Percentiles rank a stretch among this genome's conserved stretches.
phyloP scores from a whole-genome alignment of 2,329 filamentous ascomycete genomes.

The Chaetomiaceae sp. region DNA sequence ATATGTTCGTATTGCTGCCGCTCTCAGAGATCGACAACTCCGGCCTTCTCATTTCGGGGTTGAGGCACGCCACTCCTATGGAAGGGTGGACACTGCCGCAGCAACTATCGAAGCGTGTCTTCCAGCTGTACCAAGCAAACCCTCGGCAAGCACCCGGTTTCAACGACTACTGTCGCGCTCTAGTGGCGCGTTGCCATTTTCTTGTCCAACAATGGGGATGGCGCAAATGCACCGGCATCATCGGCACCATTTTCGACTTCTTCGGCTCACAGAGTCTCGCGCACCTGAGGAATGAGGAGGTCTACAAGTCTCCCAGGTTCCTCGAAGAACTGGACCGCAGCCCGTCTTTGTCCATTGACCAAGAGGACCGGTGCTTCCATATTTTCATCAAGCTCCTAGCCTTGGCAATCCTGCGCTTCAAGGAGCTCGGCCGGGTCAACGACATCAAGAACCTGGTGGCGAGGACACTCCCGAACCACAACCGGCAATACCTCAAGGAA shows the following conservation, averaged over 20 bases:
- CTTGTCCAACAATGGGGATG: constrained; percentile 64
- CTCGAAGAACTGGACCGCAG: constrained; percentile 49
- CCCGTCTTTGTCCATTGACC: constrained; percentile 47
- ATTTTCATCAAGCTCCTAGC: constrained; percentile 63
- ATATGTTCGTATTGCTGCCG: constrained; percentile 57
- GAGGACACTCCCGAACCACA: constrained; percentile 61
- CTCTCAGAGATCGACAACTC: constrained; percentile 54
- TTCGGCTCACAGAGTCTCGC: constrained; percentile 59
- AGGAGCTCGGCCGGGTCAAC: constrained; percentile 45
- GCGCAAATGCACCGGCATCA: constrained; percentile 52
- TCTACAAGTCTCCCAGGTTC: constrained; percentile 56
- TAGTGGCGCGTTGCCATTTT: constrained; percentile 58
- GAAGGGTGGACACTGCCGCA: constrained; percentile 62
- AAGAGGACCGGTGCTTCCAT: constrained; percentile 61
- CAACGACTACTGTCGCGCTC: constrained; percentile 59
- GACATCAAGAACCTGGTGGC: constrained; percentile 59
- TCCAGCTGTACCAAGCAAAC: constrained; percentile 55
- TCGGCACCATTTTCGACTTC: constrained; percentile 63
- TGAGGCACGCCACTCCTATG: constrained; percentile 35
- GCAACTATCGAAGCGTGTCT: constrained; percentile 52
- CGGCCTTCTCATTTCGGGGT: constrained; percentile 44
- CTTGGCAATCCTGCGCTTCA: constrained; percentile 51
- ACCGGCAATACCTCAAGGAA: constrained; percentile 61
- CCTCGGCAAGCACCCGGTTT: constrained; percentile 55
- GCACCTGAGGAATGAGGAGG: constrained; percentile 62